Base-by-base conservation (phyloP, 805 yeast genomes). In the Blastobotrys attinorum region DNA sequence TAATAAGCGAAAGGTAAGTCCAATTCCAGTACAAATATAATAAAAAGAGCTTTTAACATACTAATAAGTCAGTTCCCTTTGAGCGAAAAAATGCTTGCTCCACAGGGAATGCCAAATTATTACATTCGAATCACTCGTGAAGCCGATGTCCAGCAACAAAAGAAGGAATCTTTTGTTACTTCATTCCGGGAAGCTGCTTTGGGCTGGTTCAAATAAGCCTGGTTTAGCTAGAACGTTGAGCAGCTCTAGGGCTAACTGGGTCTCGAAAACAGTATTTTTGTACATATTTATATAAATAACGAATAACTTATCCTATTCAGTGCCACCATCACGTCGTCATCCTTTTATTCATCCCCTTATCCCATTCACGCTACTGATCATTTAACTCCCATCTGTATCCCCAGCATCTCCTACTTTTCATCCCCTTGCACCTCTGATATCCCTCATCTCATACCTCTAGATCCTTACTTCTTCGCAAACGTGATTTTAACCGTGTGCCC, bases 21-120 rank as follows among this genome's bases (percentile, higher is more conserved):
- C 17, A 7, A 7, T 35, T 16, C 27, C 31, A 22, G 39, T 16
- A 6, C 5, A 37, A 18, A 13, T 10, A 13, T 22, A 3, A 11
- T n/a, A 18, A n/a, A n/a, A n/a, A n/a, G n/a, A n/a, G n/a, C n/a
- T n/a, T n/a, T n/a, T n/a, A n/a, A n/a, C n/a, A n/a, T n/a, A n/a
- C n/a, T 25, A 11, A 25, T 25, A 25, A 22, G 25, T 17, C 16
- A 50, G 50, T 62, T 60, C 48, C 51, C 54, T 10, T 49, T 58
- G 2, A 42, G 55, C 44, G 82, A 77, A 36, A 82, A 82, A 58
- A 63, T 88, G 51, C 63, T 76, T 55, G 70, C 63, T 52, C 97
- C 97, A n/a, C 79, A 81, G 55, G 96, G 96, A 1, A 84, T 86
- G 62, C 87, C 95, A 2, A 62, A 71, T 38, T 88, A 88, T 58